Percentiles rank a stretch among this genome's conserved stretches.
phyloP scores from a whole-genome alignment of 2,329 filamentous ascomycete species.

The Botrytis deweyae region DNA sequence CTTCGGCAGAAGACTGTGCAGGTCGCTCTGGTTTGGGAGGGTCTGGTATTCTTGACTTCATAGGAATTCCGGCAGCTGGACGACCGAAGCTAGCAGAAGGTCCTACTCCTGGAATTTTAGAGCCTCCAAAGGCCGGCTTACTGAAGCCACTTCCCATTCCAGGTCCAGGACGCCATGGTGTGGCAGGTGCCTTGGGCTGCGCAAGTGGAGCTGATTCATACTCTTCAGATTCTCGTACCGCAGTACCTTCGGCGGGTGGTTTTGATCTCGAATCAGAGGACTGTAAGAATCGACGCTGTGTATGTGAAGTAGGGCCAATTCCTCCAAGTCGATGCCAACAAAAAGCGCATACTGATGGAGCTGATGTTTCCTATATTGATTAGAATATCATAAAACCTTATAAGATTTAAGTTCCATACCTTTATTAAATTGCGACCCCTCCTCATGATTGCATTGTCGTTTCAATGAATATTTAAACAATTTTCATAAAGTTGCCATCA shows the following conservation, averaged over 20 bases:
- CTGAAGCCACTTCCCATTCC: constrained; percentile 10
- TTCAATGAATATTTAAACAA: constrained; percentile 23
- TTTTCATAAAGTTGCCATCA: constrained; percentile 13
- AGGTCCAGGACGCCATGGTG: constrained; percentile 27
- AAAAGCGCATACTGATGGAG: constrained; percentile 39
- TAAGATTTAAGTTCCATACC: constrained; percentile 24
- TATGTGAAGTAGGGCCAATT: constrained; percentile 35
- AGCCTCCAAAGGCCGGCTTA: background rate
- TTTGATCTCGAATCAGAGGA: constrained; percentile 34
- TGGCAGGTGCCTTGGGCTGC: constrained; percentile 10
- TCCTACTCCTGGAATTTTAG: constrained; percentile 10
- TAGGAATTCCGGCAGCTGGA: constrained; percentile 14
- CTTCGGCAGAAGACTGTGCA: background rate
- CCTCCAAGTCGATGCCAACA: constrained; percentile 39
- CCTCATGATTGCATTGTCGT: constrained; percentile 32
- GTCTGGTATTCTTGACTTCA: constrained; percentile 17
- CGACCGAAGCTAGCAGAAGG: background rate
- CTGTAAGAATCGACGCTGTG: constrained; percentile 39
- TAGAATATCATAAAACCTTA: background rate
- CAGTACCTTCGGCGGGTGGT: constrained; percentile 31
- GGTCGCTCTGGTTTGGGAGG: constrained; percentile 7
- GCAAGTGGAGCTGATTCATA: constrained; percentile 8
- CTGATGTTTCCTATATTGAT: constrained; percentile 32
- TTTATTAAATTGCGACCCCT: constrained; percentile 35
- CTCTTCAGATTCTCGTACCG: constrained; percentile 24